A percentile compares a stretch with the other conserved stretches of the same genome.
phyloP scores from a whole-genome alignment of 2,329 filamentous ascomycete genomes.

The Sarocladium strictum region DNA sequence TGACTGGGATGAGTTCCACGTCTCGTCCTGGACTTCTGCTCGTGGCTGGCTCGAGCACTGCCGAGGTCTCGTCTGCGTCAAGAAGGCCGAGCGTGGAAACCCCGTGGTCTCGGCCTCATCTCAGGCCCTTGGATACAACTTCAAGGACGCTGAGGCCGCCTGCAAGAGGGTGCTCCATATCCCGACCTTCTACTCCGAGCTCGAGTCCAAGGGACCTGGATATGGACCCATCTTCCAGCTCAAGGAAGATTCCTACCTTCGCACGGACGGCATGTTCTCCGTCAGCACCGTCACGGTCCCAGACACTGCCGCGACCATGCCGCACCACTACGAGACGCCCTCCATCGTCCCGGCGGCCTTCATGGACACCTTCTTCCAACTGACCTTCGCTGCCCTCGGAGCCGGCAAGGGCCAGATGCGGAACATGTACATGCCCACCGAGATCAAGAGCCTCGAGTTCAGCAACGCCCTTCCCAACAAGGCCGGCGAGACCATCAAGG shows the following conservation, averaged over 20 bases:
- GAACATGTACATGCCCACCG: conserved; percentile 30
- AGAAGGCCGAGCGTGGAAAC: conserved; percentile 14
- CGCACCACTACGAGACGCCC: conserved; percentile 33
- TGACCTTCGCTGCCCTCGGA: conserved; percentile 31
- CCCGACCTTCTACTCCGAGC: neutral
- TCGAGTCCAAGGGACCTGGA: neutral
- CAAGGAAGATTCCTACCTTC: neutral
- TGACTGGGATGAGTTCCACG: conserved; percentile 49
- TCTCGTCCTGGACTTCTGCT: conserved; percentile 45
- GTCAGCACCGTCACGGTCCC: conserved; percentile 28
- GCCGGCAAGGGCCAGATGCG: conserved; percentile 24
- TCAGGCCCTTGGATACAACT: neutral
- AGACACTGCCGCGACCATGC: conserved; percentile 30
- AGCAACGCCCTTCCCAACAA: conserved; percentile 17
- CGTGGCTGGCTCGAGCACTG: conserved; percentile 55
- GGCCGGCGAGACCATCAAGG: conserved; percentile 22
- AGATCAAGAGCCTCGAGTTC: conserved; percentile 26
- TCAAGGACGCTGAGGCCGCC: conserved; percentile 14
- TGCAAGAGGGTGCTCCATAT: conserved; percentile 9
- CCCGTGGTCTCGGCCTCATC: conserved; percentile 13
- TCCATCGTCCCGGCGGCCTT: conserved; percentile 40
- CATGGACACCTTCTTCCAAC: conserved; percentile 39
- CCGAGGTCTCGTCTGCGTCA: conserved; percentile 41
- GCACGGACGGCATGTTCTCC: neutral
- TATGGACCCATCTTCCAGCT: conserved; percentile 1